Evolutionary conservation across 2,329 filamentous ascomycete genomes (phyloP), one percentile per base, ranked within the genome.

Genomic region (Colletotrichum simmondsii): DNA sequence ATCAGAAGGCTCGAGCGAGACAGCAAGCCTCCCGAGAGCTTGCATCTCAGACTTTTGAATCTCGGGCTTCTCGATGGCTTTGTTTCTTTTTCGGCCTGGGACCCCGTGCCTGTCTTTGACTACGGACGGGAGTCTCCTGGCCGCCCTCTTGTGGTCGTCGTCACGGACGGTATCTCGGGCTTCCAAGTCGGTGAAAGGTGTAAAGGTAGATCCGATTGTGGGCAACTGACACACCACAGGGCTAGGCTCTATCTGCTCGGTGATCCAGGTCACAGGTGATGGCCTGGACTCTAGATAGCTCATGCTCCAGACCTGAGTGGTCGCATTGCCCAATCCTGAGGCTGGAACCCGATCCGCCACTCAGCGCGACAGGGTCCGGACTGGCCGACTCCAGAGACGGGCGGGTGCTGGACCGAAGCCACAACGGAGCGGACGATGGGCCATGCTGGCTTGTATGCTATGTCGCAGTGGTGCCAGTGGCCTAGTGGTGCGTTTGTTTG

Each of bases 341-440:
- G 8, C 30, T n/a, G 64, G 60, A 65, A 70, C 49, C 46, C 37
- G 56, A 49, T 57, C 61, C 28, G 24, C 35, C 49, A 53, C 54
- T 72, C 49, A 46, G 53, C 24, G 22, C 26, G 70, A 59, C 35
- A 61, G 26, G 42, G 56, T 46, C 24, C 66, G 66, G 60, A 56
- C n/a, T 30, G 46, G 19, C 60, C 66, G 56, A 61, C 26, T 26
- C 26, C 14, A 65, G 56, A 57, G 26, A 49, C 46, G 60, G 58
- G 54, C 22, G 37, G 52, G 22, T 70, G 56, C 59, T 52, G 60
- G 63, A 42, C 70, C 56, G 66, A 65, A 72, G 70, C 66, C 54
- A 72, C 60, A 56, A 69, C 46, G 53, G 35, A 30, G 53, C 53
- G 63, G 63, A 58, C 32, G 35, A 70, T 58, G 54, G 22, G 14